These are phyloP conservation scores for Citeromyces siamensis DNA, from an alignment of 1,139 yeast species.

Conservation along the genomic window DNA sequence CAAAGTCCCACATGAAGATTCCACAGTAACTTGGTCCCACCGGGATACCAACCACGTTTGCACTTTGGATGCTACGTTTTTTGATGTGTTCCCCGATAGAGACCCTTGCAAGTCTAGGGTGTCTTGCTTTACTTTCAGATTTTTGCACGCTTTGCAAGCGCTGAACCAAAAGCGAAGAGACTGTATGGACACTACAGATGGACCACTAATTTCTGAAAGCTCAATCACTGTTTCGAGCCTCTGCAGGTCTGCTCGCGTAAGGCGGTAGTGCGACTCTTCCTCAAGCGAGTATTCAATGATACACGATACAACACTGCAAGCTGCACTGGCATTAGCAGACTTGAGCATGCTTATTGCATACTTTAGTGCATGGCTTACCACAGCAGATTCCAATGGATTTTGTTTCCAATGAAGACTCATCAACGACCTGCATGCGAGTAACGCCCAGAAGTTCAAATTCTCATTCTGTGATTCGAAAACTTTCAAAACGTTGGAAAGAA, in stretches of 20 bases:
- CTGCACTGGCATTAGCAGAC: background rate
- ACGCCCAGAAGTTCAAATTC: background rate
- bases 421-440: slow-evolving; percentile 5
- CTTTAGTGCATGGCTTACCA: background rate
- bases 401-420: slow-evolving; percentile 9
- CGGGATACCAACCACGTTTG: slow-evolving; percentile 35
- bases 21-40: slow-evolving; percentile 19
- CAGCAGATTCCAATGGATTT: background rate
- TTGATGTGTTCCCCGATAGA: slow-evolving; percentile 8
- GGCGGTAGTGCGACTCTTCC: slow-evolving; percentile 20
- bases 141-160: slow-evolving; percentile 18
- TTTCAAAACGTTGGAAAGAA: background rate
- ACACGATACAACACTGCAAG: background rate
- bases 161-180: slow-evolving; percentile 43
- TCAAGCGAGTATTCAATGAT: background rate
- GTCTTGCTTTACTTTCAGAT: slow-evolving; percentile 9
- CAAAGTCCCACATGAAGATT: slow-evolving; percentile 8
- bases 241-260: background rate
- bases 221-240: slow-evolving; percentile 35
- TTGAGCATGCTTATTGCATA: background rate
- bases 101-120: slow-evolving; percentile 12
- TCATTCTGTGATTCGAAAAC: background rate
- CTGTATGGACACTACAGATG: slow-evolving; percentile 29
- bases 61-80: slow-evolving; percentile 8
- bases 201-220: slow-evolving; percentile 48